Base-by-base conservation (phyloP, 2,329 filamentous ascomycete species). In the Neurospora sp. region DNA sequence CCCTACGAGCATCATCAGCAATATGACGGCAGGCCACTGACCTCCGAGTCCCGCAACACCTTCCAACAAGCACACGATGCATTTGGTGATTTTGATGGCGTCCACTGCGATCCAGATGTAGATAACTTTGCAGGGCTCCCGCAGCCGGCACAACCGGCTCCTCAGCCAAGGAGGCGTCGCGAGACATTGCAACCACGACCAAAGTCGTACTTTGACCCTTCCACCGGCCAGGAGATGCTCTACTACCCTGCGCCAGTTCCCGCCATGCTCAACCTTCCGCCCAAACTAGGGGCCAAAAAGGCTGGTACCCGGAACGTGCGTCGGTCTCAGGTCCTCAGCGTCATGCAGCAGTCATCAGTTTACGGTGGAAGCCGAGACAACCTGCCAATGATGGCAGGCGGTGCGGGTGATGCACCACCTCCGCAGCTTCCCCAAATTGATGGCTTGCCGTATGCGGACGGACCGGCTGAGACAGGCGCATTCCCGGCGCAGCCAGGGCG, bases 161-260 rank as follows among this genome's bases (percentile, higher is more conserved):
- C 72, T 1, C 62, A 71, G 28, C 72, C 77, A 15, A 28, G 52
- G 52, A 62, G 12, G 52, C 52, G 52, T 62, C 52, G 52, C 23
- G 52, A 62, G 52, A 33, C 52, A 17, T 17, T 62, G 23, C 52
- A 62, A 62, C 77, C 79, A 2, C 80, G 81, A 19, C 84, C 87
- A 11, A 84, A 86, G 72, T 88, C 88, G 0, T 90, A 89, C 77
- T 80, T 87, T 76, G 84, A 89, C 76, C 87, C 88, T 1, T 83
- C 85, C 36, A 90, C 90, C 1, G 90, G 88, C 4, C 88, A 95
- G 74, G 84, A 89, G 74, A 97, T 98, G 92, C 88, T 97, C 10
- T 98, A 91, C 80, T 99, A 99, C 78, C 96, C 96, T 15, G 96
- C 96, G 3, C 94, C 93, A 1, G 96, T 99, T 2, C 96, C 96